Percentiles rank a stretch among this genome's conserved stretches.
phyloP scores from a whole-genome alignment of 306 rosid genomes.

The Cicer bijugum region DNA sequence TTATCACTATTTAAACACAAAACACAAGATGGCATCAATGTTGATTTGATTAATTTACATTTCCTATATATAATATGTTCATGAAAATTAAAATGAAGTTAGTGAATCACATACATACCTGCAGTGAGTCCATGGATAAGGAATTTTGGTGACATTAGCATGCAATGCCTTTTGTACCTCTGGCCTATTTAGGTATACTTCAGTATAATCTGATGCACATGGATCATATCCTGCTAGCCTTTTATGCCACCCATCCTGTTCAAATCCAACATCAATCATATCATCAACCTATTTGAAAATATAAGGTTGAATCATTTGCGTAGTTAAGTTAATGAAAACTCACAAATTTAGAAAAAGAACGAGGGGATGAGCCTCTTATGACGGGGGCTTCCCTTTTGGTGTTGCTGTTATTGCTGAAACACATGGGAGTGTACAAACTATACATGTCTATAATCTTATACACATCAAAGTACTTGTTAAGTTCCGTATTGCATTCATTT shows the following conservation, averaged over 20 bases:
- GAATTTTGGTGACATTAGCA: constrained; percentile 58
- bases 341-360: constrained; percentile 42
- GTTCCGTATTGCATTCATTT: constrained; percentile 34
- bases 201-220: constrained; percentile 53
- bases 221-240: constrained; percentile 60
- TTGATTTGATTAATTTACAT: background rate
- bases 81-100: background rate
- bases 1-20: constrained; percentile 48
- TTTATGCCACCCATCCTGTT: constrained; percentile 44
- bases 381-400: constrained; percentile 20
- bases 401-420: constrained; percentile 42
- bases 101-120: constrained; percentile 48
- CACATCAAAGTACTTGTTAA: constrained; percentile 47
- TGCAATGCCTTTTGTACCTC: constrained; percentile 63
- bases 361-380: constrained; percentile 25
- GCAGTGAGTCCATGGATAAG: constrained; percentile 64
- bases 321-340: constrained; percentile 22
- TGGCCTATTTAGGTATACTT: constrained; percentile 50
- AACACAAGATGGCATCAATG: background rate
- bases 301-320: background rate
- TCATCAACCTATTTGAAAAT: background rate
- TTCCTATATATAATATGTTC: background rate
- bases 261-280: background rate
- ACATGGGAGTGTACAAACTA: constrained; percentile 58
- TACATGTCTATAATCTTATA: constrained; percentile 56